Percentiles rank a stretch among this genome's conserved stretches.
phyloP scores from a whole-genome alignment of 305 asterid species.

The Fraxinus sp. region DNA sequence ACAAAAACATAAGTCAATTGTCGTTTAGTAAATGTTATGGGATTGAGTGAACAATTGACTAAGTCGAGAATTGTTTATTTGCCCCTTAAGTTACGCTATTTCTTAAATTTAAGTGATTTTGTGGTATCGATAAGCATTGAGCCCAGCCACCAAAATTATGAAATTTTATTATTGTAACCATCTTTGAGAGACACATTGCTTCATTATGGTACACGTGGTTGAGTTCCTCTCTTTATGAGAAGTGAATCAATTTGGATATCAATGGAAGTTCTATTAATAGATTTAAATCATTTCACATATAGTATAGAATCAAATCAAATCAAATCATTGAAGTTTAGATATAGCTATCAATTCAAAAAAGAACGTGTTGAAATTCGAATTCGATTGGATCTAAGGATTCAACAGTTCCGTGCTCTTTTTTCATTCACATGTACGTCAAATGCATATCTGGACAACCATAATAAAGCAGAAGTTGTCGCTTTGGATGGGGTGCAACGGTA shows the following conservation, averaged over 20 bases:
- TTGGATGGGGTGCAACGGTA: no score
- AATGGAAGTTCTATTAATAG: neutral
- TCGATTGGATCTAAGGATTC: neutral
- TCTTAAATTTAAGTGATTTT: conserved; percentile 9
- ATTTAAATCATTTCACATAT: neutral
- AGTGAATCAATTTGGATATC: neutral
- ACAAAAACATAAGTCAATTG: neutral
- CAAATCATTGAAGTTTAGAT: neutral
- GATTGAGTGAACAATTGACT: neutral
- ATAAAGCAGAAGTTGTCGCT: neutral
- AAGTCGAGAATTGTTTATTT: neutral
- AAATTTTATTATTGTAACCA: neutral
- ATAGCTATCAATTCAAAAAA: neutral
- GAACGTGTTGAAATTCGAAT: neutral
- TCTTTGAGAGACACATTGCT: neutral
- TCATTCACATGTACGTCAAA: neutral
- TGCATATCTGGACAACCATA: neutral
- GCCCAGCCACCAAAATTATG: conserved; percentile 16
- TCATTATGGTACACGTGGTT: neutral
- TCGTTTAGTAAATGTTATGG: neutral
- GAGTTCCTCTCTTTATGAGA: neutral
- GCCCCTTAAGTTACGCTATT: conserved; percentile 29
- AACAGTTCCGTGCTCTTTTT: neutral
- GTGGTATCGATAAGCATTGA: conserved; percentile 25
- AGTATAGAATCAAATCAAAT: no score